A percentile compares a stretch with the other conserved stretches of the same genome.
These are phyloP conservation scores for Triangularia verruculosa DNA, from an alignment of 2,329 filamentous ascomycete species.

Conservation along the genomic window DNA sequence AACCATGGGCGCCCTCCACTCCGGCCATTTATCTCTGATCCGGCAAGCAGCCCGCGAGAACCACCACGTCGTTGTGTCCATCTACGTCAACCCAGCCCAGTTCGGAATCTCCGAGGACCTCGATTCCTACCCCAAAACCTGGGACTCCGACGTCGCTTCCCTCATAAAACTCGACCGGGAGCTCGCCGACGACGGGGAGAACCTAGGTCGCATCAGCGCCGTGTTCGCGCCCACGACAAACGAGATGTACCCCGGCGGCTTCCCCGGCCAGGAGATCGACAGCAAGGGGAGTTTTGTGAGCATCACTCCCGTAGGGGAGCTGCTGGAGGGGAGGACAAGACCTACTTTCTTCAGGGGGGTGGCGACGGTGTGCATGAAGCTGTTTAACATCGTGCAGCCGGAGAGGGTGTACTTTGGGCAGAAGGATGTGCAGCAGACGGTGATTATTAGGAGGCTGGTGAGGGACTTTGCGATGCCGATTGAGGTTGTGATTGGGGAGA, in stretches of 20 bases:
- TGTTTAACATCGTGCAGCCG: conserved; percentile 78
- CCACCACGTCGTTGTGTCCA: conserved; percentile 81
- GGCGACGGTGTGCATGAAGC: conserved; percentile 92
- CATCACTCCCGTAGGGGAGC: conserved; percentile 76
- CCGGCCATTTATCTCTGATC: conserved; percentile 82
- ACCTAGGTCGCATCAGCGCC: conserved; percentile 67
- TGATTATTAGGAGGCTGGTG: conserved; percentile 83
- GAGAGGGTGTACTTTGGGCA: conserved; percentile 90
- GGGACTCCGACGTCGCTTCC: conserved; percentile 70
- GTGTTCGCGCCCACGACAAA: conserved; percentile 81
- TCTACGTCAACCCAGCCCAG: conserved; percentile 96
- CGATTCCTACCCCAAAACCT: conserved; percentile 83
- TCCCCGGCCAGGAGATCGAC: conserved; percentile 66
- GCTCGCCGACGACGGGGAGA: conserved; percentile 58
- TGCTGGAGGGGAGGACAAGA: conserved; percentile 79
- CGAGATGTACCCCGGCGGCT: conserved; percentile 86
- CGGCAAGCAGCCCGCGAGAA: conserved; percentile 80
- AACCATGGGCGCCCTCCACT: conserved; percentile 97
- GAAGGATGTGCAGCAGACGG: conserved; percentile 96
- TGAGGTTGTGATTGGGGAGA: conserved; percentile 70
- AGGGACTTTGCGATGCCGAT: conserved; percentile 80
- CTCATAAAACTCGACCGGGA: conserved; percentile 68
- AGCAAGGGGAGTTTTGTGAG: conserved; percentile 87
- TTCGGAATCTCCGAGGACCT: conserved; percentile 90
- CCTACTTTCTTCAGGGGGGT: conserved; percentile 97